Base-by-base conservation (phyloP, 2,329 filamentous ascomycete genomes). In the Trichoderma arundinaceum region DNA sequence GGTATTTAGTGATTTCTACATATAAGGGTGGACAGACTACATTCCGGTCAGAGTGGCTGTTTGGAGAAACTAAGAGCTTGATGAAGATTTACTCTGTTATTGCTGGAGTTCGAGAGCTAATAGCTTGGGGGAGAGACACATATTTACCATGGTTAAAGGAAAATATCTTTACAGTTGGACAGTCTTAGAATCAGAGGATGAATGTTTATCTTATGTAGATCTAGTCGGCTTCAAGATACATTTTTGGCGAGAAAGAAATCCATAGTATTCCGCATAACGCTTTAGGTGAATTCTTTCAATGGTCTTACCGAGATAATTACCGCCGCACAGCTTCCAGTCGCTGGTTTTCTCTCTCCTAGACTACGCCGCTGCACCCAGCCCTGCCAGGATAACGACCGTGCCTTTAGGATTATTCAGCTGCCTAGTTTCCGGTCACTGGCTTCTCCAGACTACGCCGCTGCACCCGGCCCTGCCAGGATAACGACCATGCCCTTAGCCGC, bases 11-110 rank as follows among this genome's bases (percentile, higher is more conserved):
- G 15, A 33, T 62, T 10, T 53, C 48, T 33, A 62, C 22, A 44
- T 62, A 53, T 9, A 2, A 19, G 2, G 48, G 35, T 33, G 38
- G 7, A 19, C 38, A 48, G 5, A 59, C 43, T 9, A 48, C 32
- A 7, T 7, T 59, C 10, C 38, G n/a, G 28, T 8, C 10, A 8
- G 32, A 46, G n/a, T 59, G n/a, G n/a, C 7, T 48, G n/a, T 59
- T 59, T 48, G 28, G 56, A 1, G 17, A 19, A 13, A 59, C 32
- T 4, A 44, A 48, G 41, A 46, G 73, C 68, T 17, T 64, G 52
- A 1, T 10, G 2, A 1, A 73, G 52, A 4, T 35, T 6, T 59
- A 59, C 12, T 9, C 17, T 5, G 13, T 59, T 10, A n/a, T 59
- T 48, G 43, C 43, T 15, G 56, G 56, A 8, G 32, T 59, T 9